Conservation (phyloP, 108 stramenopile genomes). For the Nitzschia inconspicua region DNA sequence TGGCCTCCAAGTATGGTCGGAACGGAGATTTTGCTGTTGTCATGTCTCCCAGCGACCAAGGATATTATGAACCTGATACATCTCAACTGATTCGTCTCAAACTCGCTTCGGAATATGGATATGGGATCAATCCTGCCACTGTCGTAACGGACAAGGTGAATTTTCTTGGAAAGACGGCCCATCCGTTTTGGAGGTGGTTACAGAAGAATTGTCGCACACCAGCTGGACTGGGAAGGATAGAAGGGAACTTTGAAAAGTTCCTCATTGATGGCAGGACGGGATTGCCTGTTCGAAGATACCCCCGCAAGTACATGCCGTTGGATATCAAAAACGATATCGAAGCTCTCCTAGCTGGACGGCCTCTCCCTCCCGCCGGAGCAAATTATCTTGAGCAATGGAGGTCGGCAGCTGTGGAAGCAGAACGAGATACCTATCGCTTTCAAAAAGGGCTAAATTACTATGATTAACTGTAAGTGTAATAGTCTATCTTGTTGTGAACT, state of each 20-base stretch:
- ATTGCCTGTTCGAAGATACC: constrained; percentile 76
- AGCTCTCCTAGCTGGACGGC: constrained; percentile 47
- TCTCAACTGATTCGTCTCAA: constrained; percentile 80
- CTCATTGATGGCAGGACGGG: constrained; percentile 79
- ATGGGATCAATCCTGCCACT: constrained; percentile 76
- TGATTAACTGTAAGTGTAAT: constrained; percentile 54
- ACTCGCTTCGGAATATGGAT: constrained; percentile 86
- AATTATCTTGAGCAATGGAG: constrained; percentile 86
- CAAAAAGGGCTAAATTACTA: constrained; percentile 88
- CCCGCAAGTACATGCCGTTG: constrained; percentile 76
- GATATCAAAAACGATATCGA: constrained; percentile 81
- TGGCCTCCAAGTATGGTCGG: constrained; percentile 68
- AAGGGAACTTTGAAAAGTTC: constrained; percentile 91
- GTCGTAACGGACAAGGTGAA: constrained; percentile 82
- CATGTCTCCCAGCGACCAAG: constrained; percentile 85
- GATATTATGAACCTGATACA: constrained; percentile 91
- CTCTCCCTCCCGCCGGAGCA: constrained; percentile 71
- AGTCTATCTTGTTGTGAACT: too few relatives aligned
- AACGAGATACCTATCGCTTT: constrained; percentile 81
- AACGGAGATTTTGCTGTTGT: constrained; percentile 76
- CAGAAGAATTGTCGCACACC: constrained; percentile 81
- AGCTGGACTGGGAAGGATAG: constrained; percentile 77
- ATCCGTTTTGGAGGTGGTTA: constrained; percentile 88
- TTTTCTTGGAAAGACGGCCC: constrained; percentile 73
- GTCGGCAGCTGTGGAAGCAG: constrained; percentile 70